Evolutionary conservation across 2,329 filamentous ascomycete genomes (phyloP).

Genomic region (Alternaria conjuncta): DNA sequence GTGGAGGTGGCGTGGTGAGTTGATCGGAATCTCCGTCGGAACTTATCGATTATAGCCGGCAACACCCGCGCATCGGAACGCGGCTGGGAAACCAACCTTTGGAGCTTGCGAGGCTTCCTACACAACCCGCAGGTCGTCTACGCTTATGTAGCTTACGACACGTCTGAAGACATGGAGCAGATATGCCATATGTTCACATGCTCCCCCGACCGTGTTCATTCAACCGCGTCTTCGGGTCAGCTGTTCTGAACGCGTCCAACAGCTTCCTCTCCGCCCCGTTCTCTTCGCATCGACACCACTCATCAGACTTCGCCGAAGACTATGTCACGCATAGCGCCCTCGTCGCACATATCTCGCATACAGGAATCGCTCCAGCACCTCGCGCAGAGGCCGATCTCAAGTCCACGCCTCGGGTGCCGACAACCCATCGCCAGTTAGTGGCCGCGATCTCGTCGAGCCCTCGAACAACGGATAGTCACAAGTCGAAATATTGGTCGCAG

Average conservation of each 20-base stretch:
- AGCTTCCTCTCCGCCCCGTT: neutral
- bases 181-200: neutral
- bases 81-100: neutral
- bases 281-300: neutral
- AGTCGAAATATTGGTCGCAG: neutral
- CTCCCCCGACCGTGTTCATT: neutral
- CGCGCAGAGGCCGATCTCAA: neutral
- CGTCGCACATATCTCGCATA: neutral
- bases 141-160: neutral
- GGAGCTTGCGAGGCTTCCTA: neutral
- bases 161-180: neutral
- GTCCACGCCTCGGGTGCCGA: neutral
- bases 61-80: conserved; percentile 21
- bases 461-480: neutral
- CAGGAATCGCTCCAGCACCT: neutral
- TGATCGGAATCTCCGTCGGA: conserved; percentile 13
- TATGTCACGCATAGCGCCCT: neutral
- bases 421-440: neutral
- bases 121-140: neutral
- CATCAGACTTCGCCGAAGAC: neutral
- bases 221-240: neutral
- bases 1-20: conserved; percentile 7
- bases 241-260: neutral
- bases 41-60: conserved; percentile 18
- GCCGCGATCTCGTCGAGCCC: neutral